A percentile compares a stretch with the other conserved stretches of the same genome.
Conservation (phyloP, 1,284 basidiomycete species). For the Sanghuangporus baumii region DNA sequence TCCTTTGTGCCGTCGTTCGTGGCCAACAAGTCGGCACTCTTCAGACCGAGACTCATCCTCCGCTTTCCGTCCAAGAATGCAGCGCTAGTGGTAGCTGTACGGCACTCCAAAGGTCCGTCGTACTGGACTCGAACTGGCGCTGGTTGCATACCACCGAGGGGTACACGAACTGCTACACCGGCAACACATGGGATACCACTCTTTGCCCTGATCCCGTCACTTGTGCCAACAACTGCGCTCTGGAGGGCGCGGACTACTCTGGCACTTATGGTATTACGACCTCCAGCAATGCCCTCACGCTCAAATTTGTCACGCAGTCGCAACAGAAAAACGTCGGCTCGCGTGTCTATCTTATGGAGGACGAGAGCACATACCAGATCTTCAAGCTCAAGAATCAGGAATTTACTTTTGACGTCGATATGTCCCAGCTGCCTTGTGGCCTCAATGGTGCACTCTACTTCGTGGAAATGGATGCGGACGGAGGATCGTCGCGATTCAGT, state of each 20-base stretch:
- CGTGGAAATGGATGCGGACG: constrained; percentile 48
- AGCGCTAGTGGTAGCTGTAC: constrained; percentile 36
- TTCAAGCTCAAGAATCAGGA: constrained; percentile 26
- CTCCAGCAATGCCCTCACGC: constrained; percentile 32
- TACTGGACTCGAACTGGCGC: constrained; percentile 50
- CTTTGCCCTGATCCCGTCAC: constrained; percentile 43
- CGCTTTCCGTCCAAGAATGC: constrained; percentile 35
- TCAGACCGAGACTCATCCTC: constrained; percentile 37
- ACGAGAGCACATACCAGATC: constrained; percentile 22
- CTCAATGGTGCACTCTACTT: constrained; percentile 38
- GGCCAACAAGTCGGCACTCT: constrained; percentile 37
- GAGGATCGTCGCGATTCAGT: constrained; percentile 42
- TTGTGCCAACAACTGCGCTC: constrained; percentile 35
- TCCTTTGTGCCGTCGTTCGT: constrained; percentile 29
- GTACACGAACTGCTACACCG: constrained; percentile 52
- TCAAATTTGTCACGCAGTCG: constrained; percentile 24
- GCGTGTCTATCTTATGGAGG: constrained; percentile 26
- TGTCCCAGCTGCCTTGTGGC: constrained; percentile 25
- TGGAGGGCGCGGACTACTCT: constrained; percentile 35
- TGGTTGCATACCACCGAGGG: constrained; percentile 40
- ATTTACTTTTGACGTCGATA: constrained; percentile 27
- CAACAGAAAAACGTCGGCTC: constrained; percentile 24
- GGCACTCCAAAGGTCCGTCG: constrained; percentile 29
- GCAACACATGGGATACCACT: constrained; percentile 43
- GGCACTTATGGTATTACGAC: constrained; percentile 39